phyloP scores from a whole-genome alignment of 768 basidiomycete species.

The Lanmaoa pseudosensibilis region DNA sequence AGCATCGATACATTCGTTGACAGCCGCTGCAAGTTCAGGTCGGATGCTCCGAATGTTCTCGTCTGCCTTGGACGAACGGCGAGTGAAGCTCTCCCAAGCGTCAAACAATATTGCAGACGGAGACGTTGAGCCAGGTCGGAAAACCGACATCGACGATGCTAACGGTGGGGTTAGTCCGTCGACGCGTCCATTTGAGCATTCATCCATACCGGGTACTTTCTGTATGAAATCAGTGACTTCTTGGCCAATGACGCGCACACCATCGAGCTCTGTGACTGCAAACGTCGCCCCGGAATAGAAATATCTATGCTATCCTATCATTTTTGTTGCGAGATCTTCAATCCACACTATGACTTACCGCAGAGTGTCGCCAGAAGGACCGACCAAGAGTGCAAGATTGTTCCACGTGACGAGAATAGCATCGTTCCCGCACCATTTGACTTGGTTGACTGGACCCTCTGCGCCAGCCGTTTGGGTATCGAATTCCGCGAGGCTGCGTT shows the following conservation, averaged over 20 bases:
- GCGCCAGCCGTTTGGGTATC: constrained; percentile 61
- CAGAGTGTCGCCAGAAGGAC: constrained; percentile 85
- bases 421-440: constrained; percentile 97
- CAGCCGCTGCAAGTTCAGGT: constrained; percentile 81
- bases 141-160: constrained; percentile 81
- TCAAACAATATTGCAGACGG: constrained; percentile 91
- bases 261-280: constrained; percentile 85
- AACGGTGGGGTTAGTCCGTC: not conserved
- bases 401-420: constrained; percentile 89
- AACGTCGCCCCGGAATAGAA: constrained; percentile 74
- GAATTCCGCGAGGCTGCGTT: constrained; percentile 84
- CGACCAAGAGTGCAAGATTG: constrained; percentile 75
- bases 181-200: not conserved
- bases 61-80: constrained; percentile 86
- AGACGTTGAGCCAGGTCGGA: constrained; percentile 89
- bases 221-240: constrained; percentile 87
- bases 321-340: constrained; percentile 2
- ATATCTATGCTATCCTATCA: constrained; percentile 52
- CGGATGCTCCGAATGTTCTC: constrained; percentile 88
- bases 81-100: constrained; percentile 85
- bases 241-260: constrained; percentile 78
- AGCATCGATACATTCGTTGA: constrained; percentile 91
- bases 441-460: constrained; percentile 61
- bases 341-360: constrained; percentile 50
- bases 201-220: constrained; percentile 79